Evolutionary conservation across 192 early-diverging fungal species (phyloP).

Genomic region (Coemansia reversa): DNA sequence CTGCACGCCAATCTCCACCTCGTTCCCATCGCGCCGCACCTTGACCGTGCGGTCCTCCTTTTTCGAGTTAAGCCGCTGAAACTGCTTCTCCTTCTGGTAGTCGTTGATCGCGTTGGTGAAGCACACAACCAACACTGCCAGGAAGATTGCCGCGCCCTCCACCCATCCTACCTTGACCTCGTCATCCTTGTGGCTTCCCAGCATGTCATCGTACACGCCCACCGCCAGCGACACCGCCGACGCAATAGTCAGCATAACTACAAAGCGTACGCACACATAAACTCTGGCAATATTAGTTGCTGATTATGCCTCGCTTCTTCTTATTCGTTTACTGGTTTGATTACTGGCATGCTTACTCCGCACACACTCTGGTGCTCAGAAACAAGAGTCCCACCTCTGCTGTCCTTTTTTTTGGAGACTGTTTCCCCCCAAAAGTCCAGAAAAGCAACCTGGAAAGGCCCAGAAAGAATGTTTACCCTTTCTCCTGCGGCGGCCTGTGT

Average conservation of each 20-base stretch:
- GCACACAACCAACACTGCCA: slow-evolving; percentile 84
- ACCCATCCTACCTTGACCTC: slow-evolving; percentile 80
- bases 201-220: slow-evolving; percentile 81
- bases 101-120: slow-evolving; percentile 89
- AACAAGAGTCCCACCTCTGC: background rate
- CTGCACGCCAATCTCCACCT: slow-evolving; percentile 70
- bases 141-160: slow-evolving; percentile 80
- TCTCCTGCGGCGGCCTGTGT: background rate
- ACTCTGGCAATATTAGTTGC: background rate
- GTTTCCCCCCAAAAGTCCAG: background rate
- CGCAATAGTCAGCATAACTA: slow-evolving; percentile 86
- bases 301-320: background rate
- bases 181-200: slow-evolving; percentile 60
- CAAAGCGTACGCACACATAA: background rate
- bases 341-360: background rate
- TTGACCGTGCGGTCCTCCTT: slow-evolving; percentile 82
- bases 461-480: background rate
- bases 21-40: slow-evolving; percentile 71
- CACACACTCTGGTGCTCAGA: background rate
- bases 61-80: slow-evolving; percentile 82
- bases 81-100: slow-evolving; percentile 86
- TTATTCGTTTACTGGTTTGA: background rate
- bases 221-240: slow-evolving; percentile 78
- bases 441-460: background rate
- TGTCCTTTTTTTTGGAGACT: background rate